Conservation (phyloP, 2,329 filamentous ascomycete species). For the Arthrobotrys sinensis region DNA sequence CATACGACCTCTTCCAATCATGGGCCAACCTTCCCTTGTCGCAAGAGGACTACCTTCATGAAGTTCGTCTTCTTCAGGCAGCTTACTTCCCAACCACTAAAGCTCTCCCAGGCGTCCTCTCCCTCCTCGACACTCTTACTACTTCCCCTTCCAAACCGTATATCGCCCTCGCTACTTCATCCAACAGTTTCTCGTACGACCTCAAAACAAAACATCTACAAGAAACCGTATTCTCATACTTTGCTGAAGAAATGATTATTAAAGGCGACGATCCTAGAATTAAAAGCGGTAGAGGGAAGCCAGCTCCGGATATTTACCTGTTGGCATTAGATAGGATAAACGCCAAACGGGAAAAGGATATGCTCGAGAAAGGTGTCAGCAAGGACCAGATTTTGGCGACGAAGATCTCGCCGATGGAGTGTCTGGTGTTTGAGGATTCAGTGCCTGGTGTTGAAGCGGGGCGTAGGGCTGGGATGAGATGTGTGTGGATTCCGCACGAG, state of each 20-base stretch:
- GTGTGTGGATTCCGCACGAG: slow-evolving; percentile 90
- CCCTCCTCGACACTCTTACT: slow-evolving; percentile 76
- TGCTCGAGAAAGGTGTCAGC: slow-evolving; percentile 45
- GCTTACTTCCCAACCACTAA: slow-evolving; percentile 81
- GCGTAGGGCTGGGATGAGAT: slow-evolving; percentile 91
- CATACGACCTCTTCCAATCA: slow-evolving; percentile 77
- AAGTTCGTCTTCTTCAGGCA: slow-evolving; percentile 77
- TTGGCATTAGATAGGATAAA: slow-evolving; percentile 90
- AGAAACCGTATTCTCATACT: slow-evolving; percentile 74
- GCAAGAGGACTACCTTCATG: slow-evolving; percentile 76
- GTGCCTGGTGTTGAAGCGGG: slow-evolving; percentile 94
- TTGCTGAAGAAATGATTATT: slow-evolving; percentile 80
- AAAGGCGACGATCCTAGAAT: slow-evolving; percentile 89
- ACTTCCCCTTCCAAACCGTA: slow-evolving; percentile 70
- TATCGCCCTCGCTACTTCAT: slow-evolving; percentile 87
- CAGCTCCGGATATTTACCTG: slow-evolving; percentile 93
- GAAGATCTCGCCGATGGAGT: slow-evolving; percentile 84
- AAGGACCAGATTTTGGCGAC: slow-evolving; percentile 64
- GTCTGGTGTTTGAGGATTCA: slow-evolving; percentile 95
- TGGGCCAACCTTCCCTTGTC: slow-evolving; percentile 90
- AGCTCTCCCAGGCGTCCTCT: slow-evolving; percentile 82
- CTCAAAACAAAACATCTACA: slow-evolving; percentile 80
- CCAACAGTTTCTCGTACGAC: slow-evolving; percentile 79
- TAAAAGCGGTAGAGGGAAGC: slow-evolving; percentile 85
- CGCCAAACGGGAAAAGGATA: slow-evolving; percentile 69